Evolutionary conservation across 2,329 filamentous ascomycete species (phyloP).

Genomic region (Scolecobasidium constrictum): DNA sequence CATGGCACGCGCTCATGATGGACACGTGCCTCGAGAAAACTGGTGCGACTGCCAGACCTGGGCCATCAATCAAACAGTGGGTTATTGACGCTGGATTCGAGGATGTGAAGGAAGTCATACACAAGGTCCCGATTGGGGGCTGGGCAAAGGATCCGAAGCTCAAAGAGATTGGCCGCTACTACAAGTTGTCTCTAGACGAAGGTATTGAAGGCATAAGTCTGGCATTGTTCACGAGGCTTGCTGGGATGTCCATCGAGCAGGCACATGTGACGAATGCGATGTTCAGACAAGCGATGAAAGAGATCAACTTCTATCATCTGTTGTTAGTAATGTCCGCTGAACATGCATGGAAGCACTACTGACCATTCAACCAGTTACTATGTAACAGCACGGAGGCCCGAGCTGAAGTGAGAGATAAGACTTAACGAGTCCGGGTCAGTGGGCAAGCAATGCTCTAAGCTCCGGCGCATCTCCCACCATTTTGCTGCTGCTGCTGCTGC

Average conservation of each 20-base stretch:
- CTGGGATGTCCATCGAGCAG: conserved; percentile 18
- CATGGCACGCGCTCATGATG: not conserved
- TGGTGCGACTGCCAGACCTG: conserved; percentile 30
- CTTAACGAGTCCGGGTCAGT: no score
- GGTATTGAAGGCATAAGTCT: conserved; percentile 18
- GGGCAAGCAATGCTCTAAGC: no score
- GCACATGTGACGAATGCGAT: conserved; percentile 16
- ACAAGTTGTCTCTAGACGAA: conserved; percentile 16
- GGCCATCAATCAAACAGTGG: conserved; percentile 26
- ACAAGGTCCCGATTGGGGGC: conserved; percentile 24
- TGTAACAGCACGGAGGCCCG: no score
- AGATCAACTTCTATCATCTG: conserved; percentile 20
- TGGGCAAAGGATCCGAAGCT: conserved; percentile 22
- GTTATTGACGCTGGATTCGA: conserved; percentile 33
- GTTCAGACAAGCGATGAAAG: conserved; percentile 14
- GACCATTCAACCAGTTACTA: no score
- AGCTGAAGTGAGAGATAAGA: no score
- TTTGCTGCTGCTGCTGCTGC: no score
- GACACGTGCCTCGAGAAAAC: conserved; percentile 13
- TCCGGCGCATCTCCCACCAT: no score
- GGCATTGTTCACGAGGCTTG: conserved; percentile 13
- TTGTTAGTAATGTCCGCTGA: conserved; percentile 17
- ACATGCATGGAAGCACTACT: no score
- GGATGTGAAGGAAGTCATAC: conserved; percentile 26
- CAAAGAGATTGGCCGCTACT: conserved; percentile 21